Conservation (phyloP, 306 rosid species). For the Rosa rugosa region DNA sequence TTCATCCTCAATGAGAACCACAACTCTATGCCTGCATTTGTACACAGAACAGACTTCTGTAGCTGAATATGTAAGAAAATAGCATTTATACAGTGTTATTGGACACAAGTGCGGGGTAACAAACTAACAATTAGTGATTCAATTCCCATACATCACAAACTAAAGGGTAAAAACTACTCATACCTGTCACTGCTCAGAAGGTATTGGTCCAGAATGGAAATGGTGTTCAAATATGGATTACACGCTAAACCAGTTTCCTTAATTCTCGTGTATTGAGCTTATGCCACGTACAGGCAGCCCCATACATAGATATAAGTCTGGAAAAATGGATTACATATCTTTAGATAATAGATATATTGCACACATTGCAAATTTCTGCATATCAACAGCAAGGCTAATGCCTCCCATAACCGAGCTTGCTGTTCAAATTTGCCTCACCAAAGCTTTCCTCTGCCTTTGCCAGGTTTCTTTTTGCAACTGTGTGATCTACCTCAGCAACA, state of each 20-base stretch:
- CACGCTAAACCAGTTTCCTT: neutral
- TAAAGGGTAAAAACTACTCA: neutral
- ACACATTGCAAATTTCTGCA: neutral
- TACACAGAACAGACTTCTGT: neutral
- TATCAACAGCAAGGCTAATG: neutral
- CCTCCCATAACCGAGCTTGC: constrained; percentile 4
- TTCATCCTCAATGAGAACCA: too few species aligned
- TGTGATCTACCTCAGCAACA: neutral
- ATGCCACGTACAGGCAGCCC: neutral
- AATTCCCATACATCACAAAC: neutral
- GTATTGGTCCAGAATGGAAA: neutral
- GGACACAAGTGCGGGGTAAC: neutral
- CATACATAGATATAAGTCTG: neutral
- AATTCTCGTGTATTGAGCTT: neutral
- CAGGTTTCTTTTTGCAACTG: neutral
- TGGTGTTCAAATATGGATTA: neutral
- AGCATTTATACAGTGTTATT: neutral
- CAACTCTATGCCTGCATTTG: too few species aligned
- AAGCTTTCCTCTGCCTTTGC: neutral
- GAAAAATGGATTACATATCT: neutral
- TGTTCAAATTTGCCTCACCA: neutral
- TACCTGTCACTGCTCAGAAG: neutral
- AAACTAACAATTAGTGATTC: neutral
- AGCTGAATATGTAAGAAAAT: neutral
- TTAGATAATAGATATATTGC: neutral